Evolutionary conservation across 179 eudicot species (phyloP).

Genomic region (Monotropa hypopitys): DNA sequence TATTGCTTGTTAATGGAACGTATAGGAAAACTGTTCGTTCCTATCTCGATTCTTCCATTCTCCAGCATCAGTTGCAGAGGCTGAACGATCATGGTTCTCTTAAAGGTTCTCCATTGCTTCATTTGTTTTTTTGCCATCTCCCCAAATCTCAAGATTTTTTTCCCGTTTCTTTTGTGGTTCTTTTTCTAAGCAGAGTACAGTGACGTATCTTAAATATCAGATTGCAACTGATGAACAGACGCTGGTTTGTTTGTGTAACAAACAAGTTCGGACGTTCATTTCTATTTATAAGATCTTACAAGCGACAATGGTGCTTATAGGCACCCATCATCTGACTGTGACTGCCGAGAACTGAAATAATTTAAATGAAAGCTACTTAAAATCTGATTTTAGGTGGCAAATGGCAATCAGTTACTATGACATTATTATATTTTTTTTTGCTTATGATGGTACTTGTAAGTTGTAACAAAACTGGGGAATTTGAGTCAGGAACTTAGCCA

Average conservation of each 20-base stretch:
- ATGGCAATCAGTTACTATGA: not conserved
- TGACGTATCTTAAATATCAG: not conserved
- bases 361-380: not conserved
- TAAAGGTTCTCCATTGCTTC: constrained; percentile 39
- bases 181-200: not conserved
- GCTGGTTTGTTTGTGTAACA: not conserved
- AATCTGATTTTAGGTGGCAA: not conserved
- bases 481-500: not conserved
- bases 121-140: not conserved
- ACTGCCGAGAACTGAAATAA: not conserved
- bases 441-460: not conserved
- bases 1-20: constrained; percentile 84
- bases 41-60: constrained; percentile 90
- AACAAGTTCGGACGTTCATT: not conserved
- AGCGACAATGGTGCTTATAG: not conserved
- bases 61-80: constrained; percentile 87
- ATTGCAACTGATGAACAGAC: not conserved
- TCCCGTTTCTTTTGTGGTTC: not conserved
- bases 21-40: constrained; percentile 66
- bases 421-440: not conserved
- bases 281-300: not conserved
- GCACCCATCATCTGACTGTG: not conserved
- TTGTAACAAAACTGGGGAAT: not conserved
- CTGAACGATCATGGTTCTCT: constrained; percentile 56
- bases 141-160: not conserved